Percentiles rank a stretch among this genome's conserved stretches.
These are phyloP conservation scores for Cercophora newfieldiana DNA, from an alignment of 495 filamentous ascomycete species.

Conservation along the genomic window DNA sequence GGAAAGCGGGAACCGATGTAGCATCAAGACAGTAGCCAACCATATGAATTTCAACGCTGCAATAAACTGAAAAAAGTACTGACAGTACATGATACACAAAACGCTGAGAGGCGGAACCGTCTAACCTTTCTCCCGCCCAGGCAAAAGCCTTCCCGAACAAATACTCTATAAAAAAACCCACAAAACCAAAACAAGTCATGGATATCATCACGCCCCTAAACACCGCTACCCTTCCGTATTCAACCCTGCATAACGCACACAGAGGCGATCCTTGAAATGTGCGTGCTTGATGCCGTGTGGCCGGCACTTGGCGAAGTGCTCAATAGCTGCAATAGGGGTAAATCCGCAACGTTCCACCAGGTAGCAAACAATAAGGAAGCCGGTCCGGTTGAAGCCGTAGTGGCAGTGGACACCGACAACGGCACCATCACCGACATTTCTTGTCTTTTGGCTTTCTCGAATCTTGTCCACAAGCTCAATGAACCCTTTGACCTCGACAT, in stretches of 20 bases:
- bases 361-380: conserved; percentile 89
- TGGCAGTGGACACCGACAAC: conserved; percentile 89
- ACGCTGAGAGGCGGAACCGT: neutral
- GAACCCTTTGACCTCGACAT: conserved; percentile 74
- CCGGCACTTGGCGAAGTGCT: conserved; percentile 70
- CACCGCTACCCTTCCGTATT: conserved; percentile 16
- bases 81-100: neutral
- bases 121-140: too few relatives aligned
- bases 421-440: conserved; percentile 41
- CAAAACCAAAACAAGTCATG: neutral
- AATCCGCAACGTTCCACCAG: conserved; percentile 78
- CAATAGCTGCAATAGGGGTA: conserved; percentile 73
- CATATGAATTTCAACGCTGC: neutral
- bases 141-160: neutral
- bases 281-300: conserved; percentile 85
- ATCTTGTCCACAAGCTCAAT: conserved; percentile 75
- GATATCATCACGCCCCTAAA: neutral
- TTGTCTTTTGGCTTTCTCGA: conserved; percentile 47
- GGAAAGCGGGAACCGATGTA: neutral
- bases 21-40: neutral
- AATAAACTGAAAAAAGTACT: neutral
- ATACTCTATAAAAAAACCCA: neutral
- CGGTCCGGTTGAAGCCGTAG: conserved; percentile 91
- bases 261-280: conserved; percentile 85
- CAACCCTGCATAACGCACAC: conserved; percentile 64